These are phyloP conservation scores for Globisporangium emineosum DNA, from an alignment of 352 stramenopile species.

Conservation along the genomic window DNA sequence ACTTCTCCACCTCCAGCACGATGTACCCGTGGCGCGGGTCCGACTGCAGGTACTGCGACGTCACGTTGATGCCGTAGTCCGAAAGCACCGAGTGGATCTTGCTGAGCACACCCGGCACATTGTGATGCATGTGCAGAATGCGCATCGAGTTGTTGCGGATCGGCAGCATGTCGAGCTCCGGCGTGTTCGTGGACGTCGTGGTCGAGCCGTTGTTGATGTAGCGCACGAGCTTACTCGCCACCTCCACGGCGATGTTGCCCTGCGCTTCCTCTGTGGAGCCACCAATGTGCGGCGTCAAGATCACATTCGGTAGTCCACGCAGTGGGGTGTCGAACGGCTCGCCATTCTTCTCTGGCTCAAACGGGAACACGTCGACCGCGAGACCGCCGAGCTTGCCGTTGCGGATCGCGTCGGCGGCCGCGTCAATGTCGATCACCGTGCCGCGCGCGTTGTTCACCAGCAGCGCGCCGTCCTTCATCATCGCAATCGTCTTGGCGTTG, in stretches of 20 bases:
- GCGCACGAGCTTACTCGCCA: conserved; percentile 75
- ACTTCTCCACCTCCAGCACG: conserved; percentile 75
- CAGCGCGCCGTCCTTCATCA: conserved; percentile 92
- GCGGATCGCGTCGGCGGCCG: conserved; percentile 87
- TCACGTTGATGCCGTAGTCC: conserved; percentile 85
- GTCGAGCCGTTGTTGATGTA: conserved; percentile 84
- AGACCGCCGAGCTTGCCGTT: conserved; percentile 77
- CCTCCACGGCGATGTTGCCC: conserved; percentile 87
- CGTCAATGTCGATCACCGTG: conserved; percentile 93
- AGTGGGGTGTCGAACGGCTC: conserved; percentile 83
- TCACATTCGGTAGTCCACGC: conserved; percentile 90
- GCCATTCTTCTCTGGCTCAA: conserved; percentile 86
- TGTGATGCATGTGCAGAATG: conserved; percentile 86
- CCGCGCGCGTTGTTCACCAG: conserved; percentile 96
- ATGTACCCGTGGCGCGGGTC: conserved; percentile 83
- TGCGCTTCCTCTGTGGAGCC: conserved; percentile 95
- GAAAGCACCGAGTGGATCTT: conserved; percentile 85
- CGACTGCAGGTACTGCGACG: conserved; percentile 82
- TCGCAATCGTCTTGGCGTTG: conserved; percentile 78
- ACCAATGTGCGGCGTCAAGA: conserved; percentile 94
- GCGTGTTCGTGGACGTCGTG: conserved; percentile 76
- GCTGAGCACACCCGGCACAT: conserved; percentile 79
- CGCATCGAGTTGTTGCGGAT: conserved; percentile 76
- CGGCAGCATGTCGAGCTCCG: conserved; percentile 76
- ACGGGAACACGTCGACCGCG: conserved; percentile 88